Base-by-base conservation (phyloP, 768 basidiomycete genomes). In the Terana coerulea region DNA sequence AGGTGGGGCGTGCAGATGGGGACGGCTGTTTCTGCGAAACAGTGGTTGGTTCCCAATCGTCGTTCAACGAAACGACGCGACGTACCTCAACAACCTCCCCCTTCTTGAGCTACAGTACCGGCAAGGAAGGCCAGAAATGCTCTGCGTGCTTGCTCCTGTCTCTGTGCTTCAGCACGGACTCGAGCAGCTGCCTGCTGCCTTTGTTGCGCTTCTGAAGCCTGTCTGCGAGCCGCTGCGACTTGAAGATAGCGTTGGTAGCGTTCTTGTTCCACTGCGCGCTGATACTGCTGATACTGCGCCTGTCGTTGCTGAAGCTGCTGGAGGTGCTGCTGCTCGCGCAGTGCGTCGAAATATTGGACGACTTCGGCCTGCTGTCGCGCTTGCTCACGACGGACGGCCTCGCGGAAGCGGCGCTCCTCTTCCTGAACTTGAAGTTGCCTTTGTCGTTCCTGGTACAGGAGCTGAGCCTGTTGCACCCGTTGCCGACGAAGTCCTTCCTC, bases 401-500 rank as follows among this genome's bases (percentile, higher is more conserved):
- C 35, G 15, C 29, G 49, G 28, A 40, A 48, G n/a, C 25, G 47
- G 3, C 47, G 47, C 21, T 41, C 21, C 11, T 44, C 30, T 9
- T 52, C 49, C 31, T 22, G 25, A 30, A n/a, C 46, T 24, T 35
- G 46, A n/a, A 8, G 25, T 49, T 49, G 46, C 19, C 34, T n/a
- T 22, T 31, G 25, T 15, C 44, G 50, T 26, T 37, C n/a, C 19
- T 31, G 15, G 17, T 41, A 34, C 9, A 26, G 42, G 39, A 25
- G 52, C 5, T 21, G 39, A 21, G 39, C 40, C 44, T 55, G 40
- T 34, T 56, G 41, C 21, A 22, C 40, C 34, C 53, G 55, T 25
- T 52, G 53, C 30, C 30, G 55, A 22, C 54, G 48, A 26, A 59
- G 42, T 5, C 51, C 62, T 36, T 57, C 45, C n/a, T 56, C 56